Evolutionary conservation across 495 filamentous ascomycete species (phyloP), one percentile per base, ranked within the genome.

Genomic region (Penicillium egyptiacum): DNA sequence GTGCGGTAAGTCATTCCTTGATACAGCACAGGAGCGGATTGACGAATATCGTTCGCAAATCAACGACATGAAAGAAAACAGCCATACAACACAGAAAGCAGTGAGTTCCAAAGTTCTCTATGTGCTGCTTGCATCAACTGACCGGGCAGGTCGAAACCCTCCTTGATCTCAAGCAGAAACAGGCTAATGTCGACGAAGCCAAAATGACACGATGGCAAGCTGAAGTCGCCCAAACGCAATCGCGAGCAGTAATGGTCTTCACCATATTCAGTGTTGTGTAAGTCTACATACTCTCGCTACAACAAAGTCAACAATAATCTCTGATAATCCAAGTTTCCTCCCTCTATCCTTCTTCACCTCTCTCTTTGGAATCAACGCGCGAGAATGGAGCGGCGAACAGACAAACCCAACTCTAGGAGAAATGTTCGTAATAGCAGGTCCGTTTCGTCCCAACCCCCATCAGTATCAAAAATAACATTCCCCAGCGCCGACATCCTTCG

Each of bases 201-300:
- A 83, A 84, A 39, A 79, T 85, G 67, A 84, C 85, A 2, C 76
- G 86, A 2, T 72, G 84, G 56, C 82, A 87, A 54, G 82, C 83
- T 6, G 83, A 87, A 55, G 81, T 86, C 0, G 83, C 85, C 0
- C 81, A 82, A 30, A 80, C 78, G 37, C 85, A 88, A 59, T 84
- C 83, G 37, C 76, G 82, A 37, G 81, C 84, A 10, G 77, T 87
- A 23, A 86, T 88, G 83, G 84, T 88, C 22, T 88, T 88, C 63
- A 88, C 84, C 17, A 83, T 83, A 10, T 86, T 87, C 66, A 87
- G 82, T 22, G 83, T 88, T 55, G 82, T 87, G 58, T 87, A 81
- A 65, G 70, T 83, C 9, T 70, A 75, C 1, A n/a, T 11, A 10
- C 25, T 20, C 28, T 5, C 33, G 2, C 33, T 14, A 35, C 33